These are phyloP conservation scores for Sporothrix brunneoviolacea DNA, from an alignment of 2,329 filamentous ascomycete species.

Conservation along the genomic window DNA sequence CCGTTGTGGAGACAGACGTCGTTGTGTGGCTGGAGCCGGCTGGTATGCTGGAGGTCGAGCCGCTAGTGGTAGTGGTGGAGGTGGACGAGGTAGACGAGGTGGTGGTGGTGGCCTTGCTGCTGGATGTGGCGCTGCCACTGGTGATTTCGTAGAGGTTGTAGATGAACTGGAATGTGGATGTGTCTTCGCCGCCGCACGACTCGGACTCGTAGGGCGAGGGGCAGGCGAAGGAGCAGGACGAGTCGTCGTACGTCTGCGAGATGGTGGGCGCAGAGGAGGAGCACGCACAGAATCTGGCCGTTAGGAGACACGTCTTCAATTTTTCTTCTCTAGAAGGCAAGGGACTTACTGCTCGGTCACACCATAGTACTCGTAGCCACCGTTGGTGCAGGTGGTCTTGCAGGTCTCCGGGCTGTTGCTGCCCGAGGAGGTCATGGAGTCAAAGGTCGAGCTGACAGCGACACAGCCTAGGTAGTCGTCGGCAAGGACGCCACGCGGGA, in stretches of 20 bases:
- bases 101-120: not conserved
- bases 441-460: constrained; percentile 17
- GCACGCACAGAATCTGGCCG: constrained; percentile 18
- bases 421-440: not conserved
- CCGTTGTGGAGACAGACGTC: not conserved
- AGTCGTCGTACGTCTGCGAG: constrained; percentile 15
- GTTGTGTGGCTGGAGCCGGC: not conserved
- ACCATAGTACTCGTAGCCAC: constrained; percentile 18
- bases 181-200: constrained; percentile 16
- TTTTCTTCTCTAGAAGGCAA: too few relatives aligned
- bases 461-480: constrained; percentile 17
- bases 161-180: constrained; percentile 14
- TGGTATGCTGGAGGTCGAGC: constrained; percentile 3
- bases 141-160: constrained; percentile 16
- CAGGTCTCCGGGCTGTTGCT: constrained; percentile 16
- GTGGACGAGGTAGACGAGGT: not conserved
- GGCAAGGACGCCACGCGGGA: constrained; percentile 8
- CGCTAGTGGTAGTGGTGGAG: not conserved
- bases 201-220: constrained; percentile 11
- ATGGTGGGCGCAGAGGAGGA: constrained; percentile 12
- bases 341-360: constrained; percentile 15
- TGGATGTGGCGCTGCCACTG: not conserved
- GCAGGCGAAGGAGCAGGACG: constrained; percentile 15
- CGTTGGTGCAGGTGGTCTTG: constrained; percentile 6
- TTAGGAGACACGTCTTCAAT: too few relatives aligned